These are phyloP conservation scores for Pichia terricola DNA, from an alignment of 1,139 yeast genomes.

Conservation along the genomic window DNA sequence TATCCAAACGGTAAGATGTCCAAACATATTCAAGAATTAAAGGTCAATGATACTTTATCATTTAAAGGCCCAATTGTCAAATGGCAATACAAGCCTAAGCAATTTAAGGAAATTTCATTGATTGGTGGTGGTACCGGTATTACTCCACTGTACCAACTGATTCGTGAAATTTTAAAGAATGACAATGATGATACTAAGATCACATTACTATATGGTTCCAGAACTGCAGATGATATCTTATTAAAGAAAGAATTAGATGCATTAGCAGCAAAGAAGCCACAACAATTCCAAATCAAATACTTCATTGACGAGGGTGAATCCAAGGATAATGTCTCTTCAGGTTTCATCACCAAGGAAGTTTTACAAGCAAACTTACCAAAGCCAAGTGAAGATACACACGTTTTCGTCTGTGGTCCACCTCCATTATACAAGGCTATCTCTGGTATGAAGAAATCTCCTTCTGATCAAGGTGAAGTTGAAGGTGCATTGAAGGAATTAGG, in stretches of 20 bases:
- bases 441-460: slow-evolving; percentile 76
- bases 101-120: slow-evolving; percentile 68
- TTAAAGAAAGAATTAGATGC: slow-evolving; percentile 67
- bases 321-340: slow-evolving; percentile 25
- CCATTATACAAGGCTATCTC: slow-evolving; percentile 76
- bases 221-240: slow-evolving; percentile 67
- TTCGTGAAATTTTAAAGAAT: slow-evolving; percentile 59
- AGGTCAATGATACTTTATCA: slow-evolving; percentile 71
- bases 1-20: slow-evolving; percentile 78
- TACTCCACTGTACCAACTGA: slow-evolving; percentile 85
- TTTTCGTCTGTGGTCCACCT: slow-evolving; percentile 90
- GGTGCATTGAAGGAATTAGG: slow-evolving; percentile 88
- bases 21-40: slow-evolving; percentile 59
- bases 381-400: slow-evolving; percentile 46
- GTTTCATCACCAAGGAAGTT: slow-evolving; percentile 67
- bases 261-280: slow-evolving; percentile 56
- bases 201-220: slow-evolving; percentile 70
- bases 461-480: slow-evolving; percentile 89
- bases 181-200: slow-evolving; percentile 80
- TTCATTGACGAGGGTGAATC: slow-evolving; percentile 56
- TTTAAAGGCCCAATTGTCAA: slow-evolving; percentile 93
- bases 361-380: slow-evolving; percentile 45
- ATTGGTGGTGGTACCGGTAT: slow-evolving; percentile 97
- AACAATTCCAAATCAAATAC: slow-evolving; percentile 67
- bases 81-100: slow-evolving; percentile 87